phyloP scores from a whole-genome alignment of 306 rosid species.

The Pachyrhizus erosus region DNA sequence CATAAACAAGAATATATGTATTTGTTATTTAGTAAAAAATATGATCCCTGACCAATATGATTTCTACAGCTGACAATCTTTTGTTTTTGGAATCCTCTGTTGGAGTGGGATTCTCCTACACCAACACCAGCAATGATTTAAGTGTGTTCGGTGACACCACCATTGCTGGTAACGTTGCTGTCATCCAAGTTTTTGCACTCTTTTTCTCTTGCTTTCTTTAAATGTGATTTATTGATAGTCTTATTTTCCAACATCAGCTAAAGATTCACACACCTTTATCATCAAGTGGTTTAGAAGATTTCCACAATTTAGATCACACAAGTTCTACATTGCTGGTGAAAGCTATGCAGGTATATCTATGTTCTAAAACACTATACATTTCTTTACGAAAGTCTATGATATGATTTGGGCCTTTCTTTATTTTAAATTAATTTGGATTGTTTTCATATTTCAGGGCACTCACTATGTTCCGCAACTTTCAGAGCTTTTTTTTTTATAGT shows the following conservation, averaged over 20 bases:
- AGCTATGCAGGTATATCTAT: slow-evolving; percentile 77
- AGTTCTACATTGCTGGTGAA: slow-evolving; percentile 88
- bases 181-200: not conserved
- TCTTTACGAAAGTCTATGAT: not conserved
- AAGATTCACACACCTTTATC: slow-evolving; percentile 73
- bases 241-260: slow-evolving; percentile 52
- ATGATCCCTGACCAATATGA: not conserved
- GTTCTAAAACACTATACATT: not conserved
- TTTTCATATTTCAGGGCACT: slow-evolving; percentile 67
- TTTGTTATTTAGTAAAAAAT: not conserved
- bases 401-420: not conserved
- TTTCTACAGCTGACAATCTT: slow-evolving; percentile 65
- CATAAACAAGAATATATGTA: not conserved
- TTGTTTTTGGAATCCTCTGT: slow-evolving; percentile 84
- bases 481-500: slow-evolving; percentile 59
- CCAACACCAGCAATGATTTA: slow-evolving; percentile 71
- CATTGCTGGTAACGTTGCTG: slow-evolving; percentile 60
- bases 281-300: slow-evolving; percentile 78
- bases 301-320: slow-evolving; percentile 78
- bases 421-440: not conserved
- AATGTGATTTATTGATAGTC: slow-evolving; percentile 7
- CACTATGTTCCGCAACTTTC: slow-evolving; percentile 91
- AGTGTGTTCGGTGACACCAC: slow-evolving; percentile 61
- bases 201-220: not conserved
- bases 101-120: slow-evolving; percentile 93